Percentiles rank a stretch among this genome's conserved stretches.
Evolutionary conservation across 2,329 filamentous ascomycete species (phyloP).

Genomic region (Fusarium albosuccineum): DNA sequence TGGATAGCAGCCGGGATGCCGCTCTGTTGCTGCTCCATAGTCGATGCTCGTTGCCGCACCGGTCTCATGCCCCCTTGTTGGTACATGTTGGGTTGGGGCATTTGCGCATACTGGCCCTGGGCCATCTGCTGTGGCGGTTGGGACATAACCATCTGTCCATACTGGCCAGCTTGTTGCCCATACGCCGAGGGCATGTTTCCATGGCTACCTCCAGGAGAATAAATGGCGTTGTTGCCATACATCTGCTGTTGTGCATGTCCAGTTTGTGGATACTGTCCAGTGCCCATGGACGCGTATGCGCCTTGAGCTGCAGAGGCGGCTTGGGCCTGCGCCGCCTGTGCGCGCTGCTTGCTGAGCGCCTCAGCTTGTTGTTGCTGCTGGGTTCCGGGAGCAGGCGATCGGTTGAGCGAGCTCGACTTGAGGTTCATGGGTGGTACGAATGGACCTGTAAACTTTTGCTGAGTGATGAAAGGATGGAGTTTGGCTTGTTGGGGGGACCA

Average conservation of each 20-base stretch:
- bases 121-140: slow-evolving; percentile 76
- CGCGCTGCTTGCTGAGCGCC: slow-evolving; percentile 91
- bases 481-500: slow-evolving; percentile 99
- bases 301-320: slow-evolving; percentile 76
- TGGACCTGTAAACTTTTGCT: slow-evolving; percentile 95
- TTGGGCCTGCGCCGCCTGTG: slow-evolving; percentile 77
- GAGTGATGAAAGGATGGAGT: slow-evolving; percentile 97
- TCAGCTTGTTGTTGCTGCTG: slow-evolving; percentile 97
- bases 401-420: slow-evolving; percentile 85
- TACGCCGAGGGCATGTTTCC: slow-evolving; percentile 78
- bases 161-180: slow-evolving; percentile 76
- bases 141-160: slow-evolving; percentile 80
- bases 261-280: slow-evolving; percentile 62
- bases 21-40: slow-evolving; percentile 94
- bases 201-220: slow-evolving; percentile 68
- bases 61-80: slow-evolving; percentile 75
- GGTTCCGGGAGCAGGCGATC: slow-evolving; percentile 91
- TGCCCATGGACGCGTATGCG: slow-evolving; percentile 69
- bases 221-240: slow-evolving; percentile 88
- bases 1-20: slow-evolving; percentile 95
- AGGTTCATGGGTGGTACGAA: slow-evolving; percentile 98
- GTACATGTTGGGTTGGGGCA: slow-evolving; percentile 69
- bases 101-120: slow-evolving; percentile 71
- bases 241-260: slow-evolving; percentile 71
- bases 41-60: slow-evolving; percentile 89